phyloP scores from a whole-genome alignment of 2,329 filamentous ascomycete species.

The Thermomyces lanuginosus region DNA sequence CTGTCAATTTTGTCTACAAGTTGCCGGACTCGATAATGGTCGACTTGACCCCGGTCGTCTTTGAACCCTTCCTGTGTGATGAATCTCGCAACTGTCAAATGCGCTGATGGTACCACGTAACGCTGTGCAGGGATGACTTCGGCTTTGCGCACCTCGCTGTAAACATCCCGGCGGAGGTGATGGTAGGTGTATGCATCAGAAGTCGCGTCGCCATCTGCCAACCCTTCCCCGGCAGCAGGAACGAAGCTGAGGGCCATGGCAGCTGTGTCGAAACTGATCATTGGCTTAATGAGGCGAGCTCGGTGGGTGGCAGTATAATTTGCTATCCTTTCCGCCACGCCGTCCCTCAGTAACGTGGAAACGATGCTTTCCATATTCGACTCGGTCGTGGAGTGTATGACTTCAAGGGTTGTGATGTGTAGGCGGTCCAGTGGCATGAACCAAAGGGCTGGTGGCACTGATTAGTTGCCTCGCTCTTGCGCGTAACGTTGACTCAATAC shows the following conservation, averaged over 20 bases:
- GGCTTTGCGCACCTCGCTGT: conserved; percentile 40
- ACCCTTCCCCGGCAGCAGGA: conserved; percentile 53
- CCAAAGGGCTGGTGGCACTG: conserved; percentile 62
- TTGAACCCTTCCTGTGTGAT: conserved; percentile 46
- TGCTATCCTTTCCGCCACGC: conserved; percentile 40
- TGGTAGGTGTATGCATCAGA: conserved; percentile 77
- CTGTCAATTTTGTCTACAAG: conserved; percentile 57
- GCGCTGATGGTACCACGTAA: conserved; percentile 78
- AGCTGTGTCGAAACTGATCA: conserved; percentile 68
- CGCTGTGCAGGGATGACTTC: conserved; percentile 59
- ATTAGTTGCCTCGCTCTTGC: not conserved
- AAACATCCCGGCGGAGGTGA: conserved; percentile 69
- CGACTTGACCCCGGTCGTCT: conserved; percentile 15
- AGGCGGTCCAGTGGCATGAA: conserved; percentile 63
- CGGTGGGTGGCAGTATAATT: conserved; percentile 52
- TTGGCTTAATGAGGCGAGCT: conserved; percentile 62
- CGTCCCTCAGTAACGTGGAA: conserved; percentile 36
- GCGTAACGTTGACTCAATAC: not conserved
- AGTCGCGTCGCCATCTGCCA: too few relatives aligned
- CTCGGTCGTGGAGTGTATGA: conserved; percentile 61
- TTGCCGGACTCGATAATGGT: conserved; percentile 40
- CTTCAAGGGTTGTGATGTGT: conserved; percentile 73
- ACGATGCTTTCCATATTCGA: conserved; percentile 51
- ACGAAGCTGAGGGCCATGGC: conserved; percentile 78
- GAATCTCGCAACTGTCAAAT: conserved; percentile 76